These are phyloP conservation scores for Ammopiptanthus mongolicus DNA, from an alignment of 306 rosid genomes.

Conservation along the genomic window DNA sequence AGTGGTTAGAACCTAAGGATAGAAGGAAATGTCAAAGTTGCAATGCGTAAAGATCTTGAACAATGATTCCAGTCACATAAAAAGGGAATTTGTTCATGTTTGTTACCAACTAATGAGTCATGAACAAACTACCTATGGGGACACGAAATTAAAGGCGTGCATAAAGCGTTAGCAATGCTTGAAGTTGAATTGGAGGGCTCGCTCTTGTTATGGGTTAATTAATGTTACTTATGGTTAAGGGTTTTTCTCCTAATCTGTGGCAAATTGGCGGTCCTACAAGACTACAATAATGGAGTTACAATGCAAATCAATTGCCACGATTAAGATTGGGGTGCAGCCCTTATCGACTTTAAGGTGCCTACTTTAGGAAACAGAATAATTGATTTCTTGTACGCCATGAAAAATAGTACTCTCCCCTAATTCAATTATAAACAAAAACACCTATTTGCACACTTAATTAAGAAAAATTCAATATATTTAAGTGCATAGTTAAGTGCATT, in stretches of 20 bases:
- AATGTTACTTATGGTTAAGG: background rate
- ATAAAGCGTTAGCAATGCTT: background rate
- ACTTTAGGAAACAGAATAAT: background rate
- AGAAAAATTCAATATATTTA: too few relatives aligned
- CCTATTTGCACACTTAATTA: too few relatives aligned
- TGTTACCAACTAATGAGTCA: conserved; percentile 4
- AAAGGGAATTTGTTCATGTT: background rate
- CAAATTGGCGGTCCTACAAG: background rate
- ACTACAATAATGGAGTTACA: background rate
- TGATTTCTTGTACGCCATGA: background rate
- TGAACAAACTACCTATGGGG: background rate
- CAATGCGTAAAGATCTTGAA: background rate
- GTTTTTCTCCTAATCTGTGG: background rate
- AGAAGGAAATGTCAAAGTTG: conserved; percentile 1
- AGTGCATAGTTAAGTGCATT: too few relatives aligned
- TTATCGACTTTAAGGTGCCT: background rate
- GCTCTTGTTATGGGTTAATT: background rate
- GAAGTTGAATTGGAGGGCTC: background rate
- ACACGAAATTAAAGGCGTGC: background rate
- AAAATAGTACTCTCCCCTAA: too few relatives aligned
- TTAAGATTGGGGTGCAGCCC: background rate
- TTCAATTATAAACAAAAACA: too few relatives aligned
- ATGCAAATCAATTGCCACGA: background rate
- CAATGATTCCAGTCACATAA: background rate
- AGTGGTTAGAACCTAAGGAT: background rate